A percentile compares a stretch with the other conserved stretches of the same genome.
phyloP scores from a whole-genome alignment of 2,329 filamentous ascomycete species.

The Ceratocystis alfenasii region DNA sequence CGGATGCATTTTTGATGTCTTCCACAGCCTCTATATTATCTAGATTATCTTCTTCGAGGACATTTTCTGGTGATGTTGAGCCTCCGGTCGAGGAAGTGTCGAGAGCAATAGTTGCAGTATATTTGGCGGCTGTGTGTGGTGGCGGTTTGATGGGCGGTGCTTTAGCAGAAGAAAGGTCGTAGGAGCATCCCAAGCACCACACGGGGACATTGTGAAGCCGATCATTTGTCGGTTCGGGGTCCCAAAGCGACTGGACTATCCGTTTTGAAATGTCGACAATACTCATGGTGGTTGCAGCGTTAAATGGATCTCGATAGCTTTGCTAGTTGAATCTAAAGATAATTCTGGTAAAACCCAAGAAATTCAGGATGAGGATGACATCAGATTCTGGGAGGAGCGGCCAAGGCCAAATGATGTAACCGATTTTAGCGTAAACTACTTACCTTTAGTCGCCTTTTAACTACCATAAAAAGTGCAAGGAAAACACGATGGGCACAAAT shows the following conservation, averaged over 20 bases:
- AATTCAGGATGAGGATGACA: slow-evolving; percentile 18
- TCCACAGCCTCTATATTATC: slow-evolving; percentile 28
- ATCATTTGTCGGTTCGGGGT: slow-evolving; percentile 77
- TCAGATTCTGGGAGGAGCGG: slow-evolving; percentile 15
- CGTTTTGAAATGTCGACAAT: slow-evolving; percentile 67
- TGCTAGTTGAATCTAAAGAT: not conserved
- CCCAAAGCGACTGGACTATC: slow-evolving; percentile 85
- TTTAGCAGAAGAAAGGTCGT: slow-evolving; percentile 31
- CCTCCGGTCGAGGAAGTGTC: not conserved
- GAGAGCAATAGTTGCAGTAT: not conserved
- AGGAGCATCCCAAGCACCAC: slow-evolving; percentile 62
- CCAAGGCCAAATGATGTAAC: slow-evolving; percentile 11
- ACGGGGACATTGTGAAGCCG: slow-evolving; percentile 54
- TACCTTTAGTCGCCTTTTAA: not conserved
- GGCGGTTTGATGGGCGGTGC: not conserved
- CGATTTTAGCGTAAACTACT: slow-evolving; percentile 6
- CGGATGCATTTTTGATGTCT: slow-evolving; percentile 33
- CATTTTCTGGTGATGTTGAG: not conserved
- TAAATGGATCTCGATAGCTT: not conserved
- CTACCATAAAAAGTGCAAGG: not conserved
- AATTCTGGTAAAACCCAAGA: not conserved
- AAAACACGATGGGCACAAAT: not conserved
- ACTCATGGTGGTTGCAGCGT: slow-evolving; percentile 28
- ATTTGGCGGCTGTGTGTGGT: not conserved
- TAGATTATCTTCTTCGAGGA: not conserved